These are phyloP conservation scores for Sutorius eximius DNA, from an alignment of 1,284 basidiomycete genomes.

Conservation along the genomic window DNA sequence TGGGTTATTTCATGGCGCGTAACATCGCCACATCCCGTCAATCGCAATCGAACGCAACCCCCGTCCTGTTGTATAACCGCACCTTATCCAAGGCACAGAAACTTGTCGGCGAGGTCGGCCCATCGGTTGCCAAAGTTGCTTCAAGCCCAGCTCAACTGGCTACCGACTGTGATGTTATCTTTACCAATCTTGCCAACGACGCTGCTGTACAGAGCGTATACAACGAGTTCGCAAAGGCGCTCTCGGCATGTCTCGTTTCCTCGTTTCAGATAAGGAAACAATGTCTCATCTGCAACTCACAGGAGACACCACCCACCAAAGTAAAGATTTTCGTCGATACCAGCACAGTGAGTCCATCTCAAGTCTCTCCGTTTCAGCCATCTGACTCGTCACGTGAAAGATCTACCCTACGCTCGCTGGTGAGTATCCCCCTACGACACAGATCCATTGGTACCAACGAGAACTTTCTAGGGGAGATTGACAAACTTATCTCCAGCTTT, in stretches of 20 bases:
- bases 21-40: constrained; percentile 64
- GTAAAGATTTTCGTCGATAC: constrained; percentile 81
- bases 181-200: constrained; percentile 78
- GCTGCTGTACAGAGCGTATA: constrained; percentile 72
- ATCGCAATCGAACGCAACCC: constrained; percentile 38
- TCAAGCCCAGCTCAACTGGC: constrained; percentile 58
- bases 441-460: neutral
- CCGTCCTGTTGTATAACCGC: constrained; percentile 72
- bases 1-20: constrained; percentile 73
- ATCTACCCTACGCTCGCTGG: constrained; percentile 75
- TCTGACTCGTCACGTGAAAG: constrained; percentile 38
- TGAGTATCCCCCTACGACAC: constrained; percentile 18
- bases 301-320: constrained; percentile 45
- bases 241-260: constrained; percentile 38
- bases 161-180: constrained; percentile 72
- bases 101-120: constrained; percentile 55
- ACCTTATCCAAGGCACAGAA: constrained; percentile 57
- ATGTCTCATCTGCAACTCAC: constrained; percentile 9
- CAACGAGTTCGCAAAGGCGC: constrained; percentile 57
- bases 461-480: constrained; percentile 58
- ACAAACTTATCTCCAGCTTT: constrained; percentile 62
- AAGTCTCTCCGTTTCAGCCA: constrained; percentile 1
- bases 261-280: neutral
- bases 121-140: constrained; percentile 48
- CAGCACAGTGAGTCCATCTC: constrained; percentile 57